Base-by-base conservation (phyloP, 495 filamentous ascomycete genomes). In the Trichoderma reesei region DNA sequence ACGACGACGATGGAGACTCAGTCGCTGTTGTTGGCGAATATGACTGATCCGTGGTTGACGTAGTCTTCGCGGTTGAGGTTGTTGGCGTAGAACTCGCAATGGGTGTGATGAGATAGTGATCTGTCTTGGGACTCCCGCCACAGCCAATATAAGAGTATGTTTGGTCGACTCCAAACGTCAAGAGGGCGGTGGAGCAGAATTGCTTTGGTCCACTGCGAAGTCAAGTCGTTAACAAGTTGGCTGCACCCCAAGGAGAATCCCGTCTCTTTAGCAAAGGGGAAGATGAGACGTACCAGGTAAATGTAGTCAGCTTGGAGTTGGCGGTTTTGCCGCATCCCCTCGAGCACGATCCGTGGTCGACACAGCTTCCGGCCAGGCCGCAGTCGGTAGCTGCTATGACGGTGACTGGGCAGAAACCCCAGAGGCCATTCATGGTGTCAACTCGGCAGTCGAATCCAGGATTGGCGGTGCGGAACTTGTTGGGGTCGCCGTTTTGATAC, bases 171-270 rank as follows among this genome's bases (percentile, higher is more conserved):
- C 65, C 26, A n/a, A 69, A 61, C 8, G 59, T 65, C n/a, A 71
- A 56, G 44, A 67, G 60, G 5, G 63, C 70, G 3, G 67, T 71
- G 3, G 68, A 67, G 46, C 70, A 71, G 39, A 66, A 70, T 10
- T 65, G 61, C 10, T 38, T 63, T 54, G 54, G 66, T 61, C 56
- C 69, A 34, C 51, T 56, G 18, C 5, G 34, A 3, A 56, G 51
- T 31, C 51, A 36, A 56, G 8, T 36, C 31, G 34, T 33, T 26
- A 34, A 33, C 31, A 18, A 26, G 1, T 0, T n/a, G 2, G 20
- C 48, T 34, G 2, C 31, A 10, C 2, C 20, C 13, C 26, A 34
- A 34, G 34, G 51, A 34, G 26, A 31, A 31, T 56, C 51, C 26
- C 69, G 20, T 0, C 56, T 6, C 18, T 59, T 11, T 13, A 11